Evolutionary conservation across 176 grass and related monocot genomes (phyloP).

Genomic region (Musa troglodytarum): DNA sequence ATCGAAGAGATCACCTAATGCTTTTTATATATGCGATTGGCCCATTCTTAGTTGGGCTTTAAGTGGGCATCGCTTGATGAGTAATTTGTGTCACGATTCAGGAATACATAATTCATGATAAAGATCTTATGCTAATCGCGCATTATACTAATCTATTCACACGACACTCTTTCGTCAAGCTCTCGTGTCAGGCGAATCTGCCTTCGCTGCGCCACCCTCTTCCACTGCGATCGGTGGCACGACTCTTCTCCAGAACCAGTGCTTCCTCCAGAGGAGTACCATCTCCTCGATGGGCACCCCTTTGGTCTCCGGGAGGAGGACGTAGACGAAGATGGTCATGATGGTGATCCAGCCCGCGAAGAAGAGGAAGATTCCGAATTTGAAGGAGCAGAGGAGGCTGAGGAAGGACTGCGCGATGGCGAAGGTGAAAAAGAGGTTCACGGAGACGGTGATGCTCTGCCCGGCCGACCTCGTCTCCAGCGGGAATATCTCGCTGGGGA

Average conservation of each 20-base stretch:
- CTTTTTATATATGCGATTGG: too few species aligned
- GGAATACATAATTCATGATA: too few species aligned
- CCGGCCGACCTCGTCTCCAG: conserved; percentile 64
- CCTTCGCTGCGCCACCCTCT: too few species aligned
- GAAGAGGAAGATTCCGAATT: conserved; percentile 86
- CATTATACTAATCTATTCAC: too few species aligned
- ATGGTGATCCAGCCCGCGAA: conserved; percentile 60
- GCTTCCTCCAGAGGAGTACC: conserved; percentile 63
- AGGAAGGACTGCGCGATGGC: conserved; percentile 69
- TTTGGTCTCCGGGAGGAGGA: conserved; percentile 70
- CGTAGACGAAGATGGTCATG: conserved; percentile 62
- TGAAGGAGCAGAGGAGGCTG: conserved; percentile 49
- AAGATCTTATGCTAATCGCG: too few species aligned
- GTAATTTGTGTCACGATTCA: too few species aligned
- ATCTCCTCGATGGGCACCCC: conserved; percentile 83
- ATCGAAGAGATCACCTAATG: too few species aligned
- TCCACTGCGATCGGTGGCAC: conserved; percentile 24
- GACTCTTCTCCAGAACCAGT: conserved; percentile 66
- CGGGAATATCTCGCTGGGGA: conserved; percentile 84
- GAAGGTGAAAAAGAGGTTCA: conserved; percentile 73
- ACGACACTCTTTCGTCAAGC: too few species aligned
- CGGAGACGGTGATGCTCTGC: conserved; percentile 81
- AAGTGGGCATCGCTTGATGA: too few species aligned
- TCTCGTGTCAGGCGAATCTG: too few species aligned
- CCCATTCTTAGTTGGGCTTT: too few species aligned